Evolutionary conservation across 2,329 filamentous ascomycete species (phyloP), one percentile per base, ranked within the genome.

Genomic region (Sclerotinia subarctica): DNA sequence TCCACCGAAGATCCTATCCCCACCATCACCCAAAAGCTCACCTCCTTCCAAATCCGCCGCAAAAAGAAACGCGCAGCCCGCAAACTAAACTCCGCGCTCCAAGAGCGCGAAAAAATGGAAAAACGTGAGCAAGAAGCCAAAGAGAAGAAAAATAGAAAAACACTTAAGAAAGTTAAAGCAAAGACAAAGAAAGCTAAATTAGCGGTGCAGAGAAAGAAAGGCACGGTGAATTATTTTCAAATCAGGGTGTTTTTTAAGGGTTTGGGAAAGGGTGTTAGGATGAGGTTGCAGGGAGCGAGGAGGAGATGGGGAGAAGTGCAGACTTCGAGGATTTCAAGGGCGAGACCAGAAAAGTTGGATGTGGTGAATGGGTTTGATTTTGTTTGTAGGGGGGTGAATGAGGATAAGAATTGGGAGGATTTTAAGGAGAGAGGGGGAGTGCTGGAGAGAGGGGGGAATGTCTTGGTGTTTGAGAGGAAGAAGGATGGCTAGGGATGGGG

Each of bases 341-440:
- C 8, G 6, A 29, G 10, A 13, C 32, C 1, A 0, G n/a, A 35
- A 5, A 13, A 8, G 32, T n/a, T 35, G n/a, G 15, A 19, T 7
- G 32, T 13, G 24, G 29, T 32, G 4, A n/a, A 38, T 5, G 29
- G 8, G 13, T 63, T 42, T 10, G 60, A 42, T 38, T 60, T 60
- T 38, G 60, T 63, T 63, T 51, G 60, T 42, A 52, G 59, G 15
- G 59, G 59, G 2, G 59, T 19, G n/a, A 21, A n/a, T 8, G 58
- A 21, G n/a, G 47, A 63, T 19, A 38, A 11, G 32, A 32, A 8
- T 24, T 52, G 15, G 32, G 60, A 52, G 13, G 47, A 52, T 63
- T 24, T 42, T 24, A 54, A n/a, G 8, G 29, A 1, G 21, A 51
- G 26, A 24, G 44, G 29, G 59, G 42, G 29, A 24, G 29, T 38